Evolutionary conservation across 805 yeast species (phyloP), one percentile per base, ranked within the genome.

Genomic region (Starmerella floris): DNA sequence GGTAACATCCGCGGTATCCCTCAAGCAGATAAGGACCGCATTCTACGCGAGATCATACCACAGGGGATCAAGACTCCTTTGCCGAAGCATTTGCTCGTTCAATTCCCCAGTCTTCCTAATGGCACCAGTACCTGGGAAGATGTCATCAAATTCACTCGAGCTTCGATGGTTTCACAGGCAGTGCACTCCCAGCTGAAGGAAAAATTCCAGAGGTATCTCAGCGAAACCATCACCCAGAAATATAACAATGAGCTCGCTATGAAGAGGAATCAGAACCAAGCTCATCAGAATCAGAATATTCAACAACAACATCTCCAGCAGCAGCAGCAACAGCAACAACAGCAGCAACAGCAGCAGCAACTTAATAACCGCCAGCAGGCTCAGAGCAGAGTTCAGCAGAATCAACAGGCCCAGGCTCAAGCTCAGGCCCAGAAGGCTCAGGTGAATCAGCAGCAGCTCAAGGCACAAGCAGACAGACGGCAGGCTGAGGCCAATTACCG

Each of bases 91-190:
- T 59, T 83, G 22, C 61, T 83, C 19, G 67, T 70, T 41, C 73
- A 73, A 53, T 71, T 83, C 37, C 93, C 94, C 9, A 78, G 73
- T 37, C 65, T 83, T 27, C 95, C 95, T 0, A 77, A 78, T 13
- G 79, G 76, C 39, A 77, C 77, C 23, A 77, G 72, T 51, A 82
- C 93, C 5, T 85, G 95, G 95, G 73, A 75, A 20, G 82, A 77
- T 56, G 74, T 83, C 23, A 74, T 77, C 59, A 79, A 77, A 33
- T 69, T 77, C 51, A 61, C 44, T 23, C 46, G 40, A 21, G 25
- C 35, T 28, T 49, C 45, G 48, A 43, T 38, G 45, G 46, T 47
- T 46, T 30, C 53, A 51, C 36, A 52, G 43, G 53, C 51, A 9
- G 61, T 62, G 11, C 41, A 60, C 40, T 44, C 52, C 23, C 39